A percentile compares a stretch with the other conserved stretches of the same genome.
Conservation (phyloP, 176 grass and related monocot species). For the Aegilops longissima region DNA sequence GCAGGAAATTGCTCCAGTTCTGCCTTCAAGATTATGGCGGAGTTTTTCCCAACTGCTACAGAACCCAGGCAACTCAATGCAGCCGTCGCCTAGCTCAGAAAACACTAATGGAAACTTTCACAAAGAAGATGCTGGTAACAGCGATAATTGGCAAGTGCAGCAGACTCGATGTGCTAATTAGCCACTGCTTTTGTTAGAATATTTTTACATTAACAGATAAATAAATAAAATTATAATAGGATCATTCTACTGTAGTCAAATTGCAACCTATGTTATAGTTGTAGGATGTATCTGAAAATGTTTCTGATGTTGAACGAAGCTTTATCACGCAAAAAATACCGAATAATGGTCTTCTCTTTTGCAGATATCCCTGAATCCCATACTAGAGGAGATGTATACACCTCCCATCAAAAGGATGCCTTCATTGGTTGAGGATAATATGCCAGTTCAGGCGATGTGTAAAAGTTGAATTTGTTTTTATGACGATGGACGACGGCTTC, state of each 20-base stretch:
- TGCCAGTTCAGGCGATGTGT: not conserved
- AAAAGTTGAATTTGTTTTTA: not conserved
- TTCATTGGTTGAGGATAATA: constrained; percentile 31
- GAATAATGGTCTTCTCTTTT: not conserved
- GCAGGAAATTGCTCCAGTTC: constrained; percentile 37
- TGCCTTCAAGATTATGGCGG: constrained; percentile 62
- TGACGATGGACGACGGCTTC: not conserved
- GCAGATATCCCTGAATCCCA: constrained; percentile 39
- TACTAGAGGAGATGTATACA: not conserved
- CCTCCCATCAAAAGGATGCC: not conserved
- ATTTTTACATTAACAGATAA: not conserved
- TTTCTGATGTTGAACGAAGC: not conserved
- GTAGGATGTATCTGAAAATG: not conserved
- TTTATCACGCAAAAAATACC: not conserved
- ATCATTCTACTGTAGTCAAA: no score
- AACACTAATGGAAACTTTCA: constrained; percentile 56
- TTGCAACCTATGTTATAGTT: not conserved
- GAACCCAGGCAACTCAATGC: constrained; percentile 43
- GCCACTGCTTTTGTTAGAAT: constrained; percentile 7
- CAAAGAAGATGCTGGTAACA: constrained; percentile 34
- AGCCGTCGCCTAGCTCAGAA: constrained; percentile 28
- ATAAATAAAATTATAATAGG: no score
- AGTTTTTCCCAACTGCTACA: constrained; percentile 66
- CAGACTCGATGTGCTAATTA: constrained; percentile 10
- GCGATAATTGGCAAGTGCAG: constrained; percentile 57